Percentiles rank a stretch among this genome's conserved stretches.
phyloP scores from a whole-genome alignment of 805 yeast species.

The Metschnikowia gelsemii region DNA sequence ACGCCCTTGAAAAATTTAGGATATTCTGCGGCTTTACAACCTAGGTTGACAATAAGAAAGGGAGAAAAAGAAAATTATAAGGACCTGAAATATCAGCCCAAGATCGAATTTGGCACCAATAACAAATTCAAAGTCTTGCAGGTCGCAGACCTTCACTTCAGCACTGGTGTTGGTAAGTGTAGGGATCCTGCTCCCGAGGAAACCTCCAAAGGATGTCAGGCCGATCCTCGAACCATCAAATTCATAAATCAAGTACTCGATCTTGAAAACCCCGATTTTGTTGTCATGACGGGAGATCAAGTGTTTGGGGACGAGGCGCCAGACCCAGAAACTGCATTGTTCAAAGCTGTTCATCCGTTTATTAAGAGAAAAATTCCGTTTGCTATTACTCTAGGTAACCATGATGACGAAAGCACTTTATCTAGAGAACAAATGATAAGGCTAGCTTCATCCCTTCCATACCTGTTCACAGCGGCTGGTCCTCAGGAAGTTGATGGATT shows the following conservation, averaged over 20 bases:
- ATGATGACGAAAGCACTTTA: slow-evolving; percentile 84
- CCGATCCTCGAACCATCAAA: slow-evolving; percentile 67
- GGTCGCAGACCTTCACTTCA: slow-evolving; percentile 86
- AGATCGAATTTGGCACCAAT: slow-evolving; percentile 36
- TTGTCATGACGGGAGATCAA: slow-evolving; percentile 89
- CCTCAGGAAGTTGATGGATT: slow-evolving; percentile 72
- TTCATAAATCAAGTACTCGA: slow-evolving; percentile 68
- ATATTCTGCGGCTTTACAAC: slow-evolving; percentile 21
- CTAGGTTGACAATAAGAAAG: slow-evolving; percentile 34
- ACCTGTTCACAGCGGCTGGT: slow-evolving; percentile 59
- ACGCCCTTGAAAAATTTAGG: slow-evolving; percentile 25
- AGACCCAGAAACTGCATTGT: slow-evolving; percentile 79
- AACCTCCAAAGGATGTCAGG: slow-evolving; percentile 56
- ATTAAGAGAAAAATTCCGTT: slow-evolving; percentile 71
- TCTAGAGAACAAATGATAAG: slow-evolving; percentile 59
- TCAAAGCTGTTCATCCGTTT: slow-evolving; percentile 73
- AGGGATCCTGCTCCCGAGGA: slow-evolving; percentile 65
- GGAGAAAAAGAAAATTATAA: slow-evolving; percentile 35
- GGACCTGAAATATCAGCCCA: slow-evolving; percentile 26
- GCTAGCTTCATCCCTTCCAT: slow-evolving; percentile 60
- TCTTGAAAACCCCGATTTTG: slow-evolving; percentile 77
- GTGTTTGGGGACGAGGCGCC: slow-evolving; percentile 76
- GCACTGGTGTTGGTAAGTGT: slow-evolving; percentile 82
- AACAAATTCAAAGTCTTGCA: slow-evolving; percentile 77
- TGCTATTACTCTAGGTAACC: slow-evolving; percentile 88